phyloP scores from a whole-genome alignment of 345 rosid species.

The Raphanus sativus region DNA sequence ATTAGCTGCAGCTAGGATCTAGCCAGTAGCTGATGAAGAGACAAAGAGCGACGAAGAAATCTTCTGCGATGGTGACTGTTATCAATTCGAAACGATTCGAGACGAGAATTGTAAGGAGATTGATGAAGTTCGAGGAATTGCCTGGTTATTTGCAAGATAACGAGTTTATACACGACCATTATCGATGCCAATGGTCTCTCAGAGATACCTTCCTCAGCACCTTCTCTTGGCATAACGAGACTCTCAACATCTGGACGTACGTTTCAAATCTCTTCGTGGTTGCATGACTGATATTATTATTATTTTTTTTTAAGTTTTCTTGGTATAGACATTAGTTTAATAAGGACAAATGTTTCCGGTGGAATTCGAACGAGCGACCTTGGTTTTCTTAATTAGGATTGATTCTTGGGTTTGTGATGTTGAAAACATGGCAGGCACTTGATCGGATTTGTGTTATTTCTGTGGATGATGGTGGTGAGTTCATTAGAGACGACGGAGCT shows the following conservation, averaged over 20 bases:
- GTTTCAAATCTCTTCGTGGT: slow-evolving; percentile 22
- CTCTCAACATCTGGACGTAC: slow-evolving; percentile 90
- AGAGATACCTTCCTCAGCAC: slow-evolving; percentile 67
- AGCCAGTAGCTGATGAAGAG: slow-evolving; percentile 21
- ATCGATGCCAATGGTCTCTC: slow-evolving; percentile 88
- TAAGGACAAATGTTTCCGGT: not conserved
- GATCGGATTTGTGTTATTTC: slow-evolving; percentile 66
- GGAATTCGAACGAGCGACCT: not conserved
- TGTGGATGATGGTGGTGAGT: slow-evolving; percentile 59
- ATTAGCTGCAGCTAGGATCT: slow-evolving; percentile 9
- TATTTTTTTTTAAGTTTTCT: not conserved
- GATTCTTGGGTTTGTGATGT: not conserved
- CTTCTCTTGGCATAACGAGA: slow-evolving; percentile 90
- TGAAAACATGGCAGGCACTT: slow-evolving; percentile 54
- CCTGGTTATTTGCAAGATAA: slow-evolving; percentile 84
- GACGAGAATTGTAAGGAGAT: slow-evolving; percentile 38
- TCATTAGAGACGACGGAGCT: slow-evolving; percentile 56
- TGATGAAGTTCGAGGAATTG: slow-evolving; percentile 67
- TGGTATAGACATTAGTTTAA: not conserved
- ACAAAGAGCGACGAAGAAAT: slow-evolving; percentile 22
- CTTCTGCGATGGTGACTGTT: slow-evolving; percentile 4
- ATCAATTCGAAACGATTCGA: slow-evolving; percentile 2
- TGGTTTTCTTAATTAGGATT: not conserved
- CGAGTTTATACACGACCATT: slow-evolving; percentile 78
- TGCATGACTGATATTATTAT: too few relatives aligned